A percentile compares a stretch with the other conserved stretches of the same genome.
phyloP scores from a whole-genome alignment of 108 stramenopile species.

The Bacterosira constricta region DNA sequence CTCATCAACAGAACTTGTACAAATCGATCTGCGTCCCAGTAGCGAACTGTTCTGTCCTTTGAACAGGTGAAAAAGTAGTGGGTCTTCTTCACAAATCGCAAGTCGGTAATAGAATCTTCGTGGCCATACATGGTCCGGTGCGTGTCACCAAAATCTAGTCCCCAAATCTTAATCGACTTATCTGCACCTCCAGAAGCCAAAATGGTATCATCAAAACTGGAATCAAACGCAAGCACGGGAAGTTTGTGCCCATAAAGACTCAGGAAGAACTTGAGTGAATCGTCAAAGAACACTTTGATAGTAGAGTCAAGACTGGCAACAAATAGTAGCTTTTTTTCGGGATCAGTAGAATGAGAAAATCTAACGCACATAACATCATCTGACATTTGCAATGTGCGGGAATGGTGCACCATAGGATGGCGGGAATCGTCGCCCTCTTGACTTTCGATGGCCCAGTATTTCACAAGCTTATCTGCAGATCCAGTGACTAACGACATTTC shows the following conservation, averaged over 20 bases:
- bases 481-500: constrained; percentile 81
- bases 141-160: constrained; percentile 99
- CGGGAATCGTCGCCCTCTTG: constrained; percentile 54
- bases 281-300: constrained; percentile 98
- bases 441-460: constrained; percentile 94
- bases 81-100: constrained; percentile 86
- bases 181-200: constrained; percentile 96
- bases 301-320: constrained; percentile 93
- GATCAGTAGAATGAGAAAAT: constrained; percentile 82
- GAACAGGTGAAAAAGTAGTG: constrained; percentile 96
- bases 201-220: constrained; percentile 93
- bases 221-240: constrained; percentile 94
- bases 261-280: constrained; percentile 97
- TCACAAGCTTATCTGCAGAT: constrained; percentile 93
- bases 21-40: constrained; percentile 98
- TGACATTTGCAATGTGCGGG: constrained; percentile 90
- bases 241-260: constrained; percentile 98
- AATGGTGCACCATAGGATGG: constrained; percentile 83
- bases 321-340: constrained; percentile 73
- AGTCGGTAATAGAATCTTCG: constrained; percentile 93
- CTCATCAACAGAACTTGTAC: constrained; percentile 89
- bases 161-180: constrained; percentile 98
- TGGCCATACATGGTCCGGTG: constrained; percentile 98
- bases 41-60: constrained; percentile 93
- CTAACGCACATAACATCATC: constrained; percentile 96